These are phyloP conservation scores for Erysimum cheiranthoides DNA, from an alignment of 345 rosid genomes.

Conservation along the genomic window DNA sequence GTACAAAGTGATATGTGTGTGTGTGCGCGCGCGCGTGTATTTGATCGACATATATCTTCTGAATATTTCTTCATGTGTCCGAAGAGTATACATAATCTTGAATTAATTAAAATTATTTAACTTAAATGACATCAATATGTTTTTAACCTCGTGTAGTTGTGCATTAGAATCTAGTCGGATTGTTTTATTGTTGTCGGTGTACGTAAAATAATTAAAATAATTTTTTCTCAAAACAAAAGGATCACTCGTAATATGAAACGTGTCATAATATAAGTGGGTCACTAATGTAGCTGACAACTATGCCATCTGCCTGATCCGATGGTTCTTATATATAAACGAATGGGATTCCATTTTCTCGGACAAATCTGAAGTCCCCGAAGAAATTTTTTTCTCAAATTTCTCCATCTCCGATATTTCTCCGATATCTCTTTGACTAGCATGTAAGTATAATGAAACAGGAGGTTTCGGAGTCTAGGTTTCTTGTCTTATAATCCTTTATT, in stretches of 20 bases:
- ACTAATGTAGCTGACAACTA: slow-evolving; percentile 18
- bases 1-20: not conserved
- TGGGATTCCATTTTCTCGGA: not conserved
- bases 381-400: not conserved
- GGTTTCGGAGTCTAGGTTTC: slow-evolving; percentile 2
- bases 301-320: slow-evolving; percentile 8
- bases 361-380: slow-evolving; percentile 12
- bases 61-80: not conserved
- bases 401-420: not conserved
- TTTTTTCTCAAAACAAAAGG: not conserved
- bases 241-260: slow-evolving; percentile 15
- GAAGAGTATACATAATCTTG: not conserved
- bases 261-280: slow-evolving; percentile 25
- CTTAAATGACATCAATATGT: not conserved
- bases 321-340: slow-evolving; percentile 21
- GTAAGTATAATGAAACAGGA: slow-evolving; percentile 9
- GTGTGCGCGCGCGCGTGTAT: no score
- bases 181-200: slow-evolving; percentile 34
- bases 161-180: not conserved
- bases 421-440: slow-evolving; percentile 10
- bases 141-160: not conserved
- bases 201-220: not conserved
- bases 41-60: not conserved
- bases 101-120: no score
- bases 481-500: not conserved